Evolutionary conservation across 2,329 filamentous ascomycete genomes (phyloP), one percentile per base, ranked within the genome.

Genomic region (Pseudofabraea citricarpa): DNA sequence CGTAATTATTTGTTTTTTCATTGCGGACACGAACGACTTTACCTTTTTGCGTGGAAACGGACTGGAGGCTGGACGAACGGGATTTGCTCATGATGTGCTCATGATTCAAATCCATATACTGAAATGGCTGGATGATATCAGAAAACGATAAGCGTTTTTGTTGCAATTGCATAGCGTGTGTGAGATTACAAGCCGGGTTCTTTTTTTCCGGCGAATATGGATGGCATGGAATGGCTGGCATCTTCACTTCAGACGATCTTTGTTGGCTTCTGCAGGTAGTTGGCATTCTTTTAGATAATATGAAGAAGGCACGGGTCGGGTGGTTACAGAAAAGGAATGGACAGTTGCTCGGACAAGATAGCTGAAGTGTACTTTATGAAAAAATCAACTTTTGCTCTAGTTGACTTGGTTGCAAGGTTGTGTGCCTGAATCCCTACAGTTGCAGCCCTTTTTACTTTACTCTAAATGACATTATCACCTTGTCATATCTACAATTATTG

Each of bases 151-250:
- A 37, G 35, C 35, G 35, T 37, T 37, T 37, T 37, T 20, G 20
- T 37, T 37, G 29, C 29, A 15, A 37, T 23, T 22, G 21, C 35
- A 37, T 37, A 37, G 35, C 35, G 35, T 36, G 33, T 37, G 35
- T n/a, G 19, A 22, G 12, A 37, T 8, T 37, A 22, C 23, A 22
- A 22, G 19, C n/a, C 15, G 19, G 35, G 35, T n/a, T 20, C 19
- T 24, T 37, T 22, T 23, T 20, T 37, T 15, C 23, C 19, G 15
- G 12, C 15, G 12, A 32, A 15, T 16, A 8, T 32, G 29, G 29
- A 18, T n/a, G 15, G n/a, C n/a, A n/a, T 32, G 29, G 5, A 18
- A 18, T 18, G 29, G 19, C 15, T 15, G 13, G 29, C n/a, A 8
- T 32, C n/a, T 15, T 32, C 13, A 32, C 5, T n/a, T n/a, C 15